Evolutionary conservation across 2,329 filamentous ascomycete species (phyloP), one percentile per base, ranked within the genome.

Genomic region (Tetracladium maxilliforme): DNA sequence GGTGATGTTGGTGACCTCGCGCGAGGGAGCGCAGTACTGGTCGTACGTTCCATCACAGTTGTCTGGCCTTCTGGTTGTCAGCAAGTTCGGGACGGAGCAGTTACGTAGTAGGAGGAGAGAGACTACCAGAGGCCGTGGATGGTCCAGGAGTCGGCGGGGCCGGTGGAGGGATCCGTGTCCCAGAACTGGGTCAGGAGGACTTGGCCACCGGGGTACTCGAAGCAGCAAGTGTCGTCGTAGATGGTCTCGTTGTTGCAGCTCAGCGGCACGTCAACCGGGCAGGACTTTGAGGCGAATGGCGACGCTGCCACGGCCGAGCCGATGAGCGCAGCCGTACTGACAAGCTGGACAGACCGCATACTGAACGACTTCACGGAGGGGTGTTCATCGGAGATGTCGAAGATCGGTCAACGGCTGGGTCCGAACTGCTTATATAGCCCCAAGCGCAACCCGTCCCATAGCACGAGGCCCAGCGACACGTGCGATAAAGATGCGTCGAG

Each of bases 111-210:
- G 6, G 24, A 17, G 14, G 22, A 24, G 17, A 19, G 14, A 20
- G 10, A 11, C 14, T 22, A 38, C 30, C 52, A 78, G 7, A 83
- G 56, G 2, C 76, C 76, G 41, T 83, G 78, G 20, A 82, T 63
- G 2, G 75, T 82, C 77, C 77, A 86, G 6, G 68, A 72, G 41
- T 81, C 64, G 24, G 48, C 49, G 3, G 78, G 76, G 0, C 79
- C 44, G 4, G 69, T 64, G 2, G 61, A 52, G 2, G 75, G 75
- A 30, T 63, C 44, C 1, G 69, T 64, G 41, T 84, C 77, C 78
- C 78, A 84, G 51, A 84, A 83, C 39, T 84, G 78, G 3, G 79
- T 83, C 46, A 70, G 67, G 5, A 83, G 58, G 22, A 84, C 51
- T 33, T 79, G 66, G 6, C 79, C 79, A 4, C 75, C 70, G 0